Conservation (phyloP, 2,329 filamentous ascomycete genomes). For the Fusarium musae region DNA sequence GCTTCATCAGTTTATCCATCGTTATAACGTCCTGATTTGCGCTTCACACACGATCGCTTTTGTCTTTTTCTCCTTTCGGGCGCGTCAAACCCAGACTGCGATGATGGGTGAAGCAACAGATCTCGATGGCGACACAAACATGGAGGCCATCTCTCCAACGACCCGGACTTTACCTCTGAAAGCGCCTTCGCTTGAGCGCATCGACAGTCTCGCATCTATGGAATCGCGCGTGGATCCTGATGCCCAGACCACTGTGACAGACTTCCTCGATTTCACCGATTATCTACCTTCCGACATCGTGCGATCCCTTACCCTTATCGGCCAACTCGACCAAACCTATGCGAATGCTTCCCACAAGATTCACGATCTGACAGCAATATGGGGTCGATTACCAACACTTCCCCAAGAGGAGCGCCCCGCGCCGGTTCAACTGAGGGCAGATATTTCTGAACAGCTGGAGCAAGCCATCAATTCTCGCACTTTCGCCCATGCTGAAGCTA, state of each 20-base stretch:
- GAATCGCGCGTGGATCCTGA: slow-evolving; percentile 70
- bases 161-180: slow-evolving; percentile 41
- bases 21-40: background rate
- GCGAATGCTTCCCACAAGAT: slow-evolving; percentile 65
- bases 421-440: slow-evolving; percentile 64
- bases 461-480: slow-evolving; percentile 66
- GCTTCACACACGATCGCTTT: background rate
- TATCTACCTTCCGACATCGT: slow-evolving; percentile 75
- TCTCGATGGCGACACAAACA: slow-evolving; percentile 36
- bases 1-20: slow-evolving; percentile 2
- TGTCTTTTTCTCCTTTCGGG: background rate
- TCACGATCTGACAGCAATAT: slow-evolving; percentile 66
- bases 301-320: slow-evolving; percentile 73
- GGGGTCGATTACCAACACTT: slow-evolving; percentile 65
- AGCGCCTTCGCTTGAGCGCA: slow-evolving; percentile 44
- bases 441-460: slow-evolving; percentile 68
- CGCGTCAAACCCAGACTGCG: background rate
- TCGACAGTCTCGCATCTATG: slow-evolving; percentile 53
- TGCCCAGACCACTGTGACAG: slow-evolving; percentile 75
- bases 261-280: slow-evolving; percentile 77
- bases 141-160: slow-evolving; percentile 46
- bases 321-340: slow-evolving; percentile 70
- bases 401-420: slow-evolving; percentile 59
- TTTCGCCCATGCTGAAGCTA: slow-evolving; percentile 70
- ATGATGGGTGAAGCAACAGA: slow-evolving; percentile 45